phyloP scores from a whole-genome alignment of 441 rosid genomes.

The Aquilaria agallochum region DNA sequence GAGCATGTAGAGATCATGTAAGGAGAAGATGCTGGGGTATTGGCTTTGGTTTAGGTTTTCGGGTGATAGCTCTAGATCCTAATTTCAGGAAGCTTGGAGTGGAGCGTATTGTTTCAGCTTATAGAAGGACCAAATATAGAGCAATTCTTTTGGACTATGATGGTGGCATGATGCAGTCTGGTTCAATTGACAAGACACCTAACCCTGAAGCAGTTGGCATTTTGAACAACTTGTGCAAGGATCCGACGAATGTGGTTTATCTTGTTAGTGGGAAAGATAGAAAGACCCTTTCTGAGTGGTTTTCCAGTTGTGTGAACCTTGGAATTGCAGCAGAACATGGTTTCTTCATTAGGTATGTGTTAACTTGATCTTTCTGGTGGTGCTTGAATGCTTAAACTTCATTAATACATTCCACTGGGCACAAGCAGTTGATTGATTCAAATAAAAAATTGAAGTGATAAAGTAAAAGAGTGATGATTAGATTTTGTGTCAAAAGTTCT shows the following conservation, averaged over 20 bases:
- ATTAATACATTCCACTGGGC: not conserved
- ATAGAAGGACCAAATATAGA: constrained; percentile 72
- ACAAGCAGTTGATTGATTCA: no score
- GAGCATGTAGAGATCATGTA: constrained; percentile 76
- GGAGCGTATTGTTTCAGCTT: constrained; percentile 84
- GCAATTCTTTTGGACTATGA: constrained; percentile 88
- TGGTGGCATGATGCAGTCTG: constrained; percentile 55
- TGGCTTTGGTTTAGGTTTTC: constrained; percentile 84
- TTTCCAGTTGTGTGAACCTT: constrained; percentile 58
- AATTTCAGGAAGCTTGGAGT: constrained; percentile 74
- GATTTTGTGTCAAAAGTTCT: not conserved
- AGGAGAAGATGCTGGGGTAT: constrained; percentile 87
- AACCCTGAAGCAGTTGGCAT: constrained; percentile 47
- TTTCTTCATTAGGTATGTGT: constrained; percentile 59
- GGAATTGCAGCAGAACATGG: constrained; percentile 93
- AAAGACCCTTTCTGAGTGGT: constrained; percentile 61
- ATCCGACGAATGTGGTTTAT: constrained; percentile 75
- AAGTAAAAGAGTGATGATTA: not conserved
- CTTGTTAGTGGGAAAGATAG: constrained; percentile 80
- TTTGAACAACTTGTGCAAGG: constrained; percentile 62
- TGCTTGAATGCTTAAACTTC: not conserved
- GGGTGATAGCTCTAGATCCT: constrained; percentile 85
- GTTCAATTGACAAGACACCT: constrained; percentile 50
- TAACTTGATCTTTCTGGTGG: not conserved
- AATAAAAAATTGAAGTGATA: not conserved